phyloP scores from a whole-genome alignment of 495 filamentous ascomycete genomes.

The Trichoderma erinaceum region DNA sequence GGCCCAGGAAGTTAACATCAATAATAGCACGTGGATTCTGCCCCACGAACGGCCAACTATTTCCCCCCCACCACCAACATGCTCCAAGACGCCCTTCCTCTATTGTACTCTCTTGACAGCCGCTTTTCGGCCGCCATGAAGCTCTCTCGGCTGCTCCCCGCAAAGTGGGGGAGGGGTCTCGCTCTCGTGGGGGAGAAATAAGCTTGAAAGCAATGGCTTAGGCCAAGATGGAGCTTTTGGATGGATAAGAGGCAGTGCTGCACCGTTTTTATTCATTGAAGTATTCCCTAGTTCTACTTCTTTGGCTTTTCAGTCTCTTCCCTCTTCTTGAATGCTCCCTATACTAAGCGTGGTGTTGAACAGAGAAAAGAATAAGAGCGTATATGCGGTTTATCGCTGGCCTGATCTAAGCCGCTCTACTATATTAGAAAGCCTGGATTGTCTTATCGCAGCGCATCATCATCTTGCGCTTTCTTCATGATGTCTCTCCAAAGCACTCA shows the following conservation, averaged over 20 bases:
- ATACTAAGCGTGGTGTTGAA: background rate
- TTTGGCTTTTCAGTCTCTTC: background rate
- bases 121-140: slow-evolving; percentile 3
- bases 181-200: background rate
- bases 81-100: background rate
- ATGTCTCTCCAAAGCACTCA: slow-evolving; percentile 16
- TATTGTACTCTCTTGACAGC: background rate
- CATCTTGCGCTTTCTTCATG: background rate
- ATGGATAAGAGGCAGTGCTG: background rate
- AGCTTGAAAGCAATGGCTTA: background rate
- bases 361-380: background rate
- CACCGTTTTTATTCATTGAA: background rate
- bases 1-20: no score
- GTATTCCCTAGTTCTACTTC: background rate
- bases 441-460: background rate
- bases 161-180: slow-evolving; percentile 10
- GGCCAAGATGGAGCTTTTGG: background rate
- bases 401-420: background rate
- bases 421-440: background rate
- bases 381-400: background rate
- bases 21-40: background rate
- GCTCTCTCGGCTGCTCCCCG: slow-evolving; percentile 1
- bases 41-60: slow-evolving; percentile 5
- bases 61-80: background rate
- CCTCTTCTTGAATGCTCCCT: background rate